phyloP scores from a whole-genome alignment of 805 yeast genomes.

The Zygotorulaspora florentina region DNA sequence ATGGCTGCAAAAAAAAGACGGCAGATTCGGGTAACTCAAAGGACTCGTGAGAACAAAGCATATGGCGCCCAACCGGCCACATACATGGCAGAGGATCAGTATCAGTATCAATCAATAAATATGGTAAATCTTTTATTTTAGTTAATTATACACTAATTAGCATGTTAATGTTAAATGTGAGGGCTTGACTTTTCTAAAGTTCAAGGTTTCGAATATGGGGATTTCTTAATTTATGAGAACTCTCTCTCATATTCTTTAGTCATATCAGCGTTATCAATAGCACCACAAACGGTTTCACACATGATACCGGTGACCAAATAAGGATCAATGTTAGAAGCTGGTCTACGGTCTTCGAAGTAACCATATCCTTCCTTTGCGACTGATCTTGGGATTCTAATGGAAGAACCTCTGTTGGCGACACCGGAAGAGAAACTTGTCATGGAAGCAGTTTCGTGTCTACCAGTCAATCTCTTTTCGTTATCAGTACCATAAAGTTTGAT shows the following conservation, averaged over 20 bases:
- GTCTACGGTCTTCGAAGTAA: conserved; percentile 99
- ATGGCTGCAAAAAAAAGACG: conserved; percentile 7
- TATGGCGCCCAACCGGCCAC: too few relatives aligned
- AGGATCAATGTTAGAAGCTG: conserved; percentile 99
- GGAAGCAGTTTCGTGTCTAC: conserved; percentile 97
- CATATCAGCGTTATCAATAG: conserved; percentile 94
- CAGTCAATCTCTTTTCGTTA: conserved; percentile 93
- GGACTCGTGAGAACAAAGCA: background rate
- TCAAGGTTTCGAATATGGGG: background rate
- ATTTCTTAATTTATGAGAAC: conserved; percentile 30
- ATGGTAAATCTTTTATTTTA: background rate
- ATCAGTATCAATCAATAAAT: background rate
- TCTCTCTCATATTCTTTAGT: conserved; percentile 83
- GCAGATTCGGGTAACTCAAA: conserved; percentile 1
- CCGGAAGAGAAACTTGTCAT: conserved; percentile 88
- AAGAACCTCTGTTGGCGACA: conserved; percentile 99
- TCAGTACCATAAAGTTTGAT: conserved; percentile 92
- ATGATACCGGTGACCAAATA: conserved; percentile 98
- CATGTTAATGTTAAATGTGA: too few relatives aligned
- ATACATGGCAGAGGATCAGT: too few relatives aligned
- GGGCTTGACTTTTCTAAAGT: background rate
- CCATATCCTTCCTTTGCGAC: conserved; percentile 98
- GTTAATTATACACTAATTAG: background rate
- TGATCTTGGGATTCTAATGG: conserved; percentile 97
- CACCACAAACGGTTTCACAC: conserved; percentile 94